These are phyloP conservation scores for Fusarium sp. DNA, from an alignment of 2,329 filamentous ascomycete genomes.

Conservation along the genomic window DNA sequence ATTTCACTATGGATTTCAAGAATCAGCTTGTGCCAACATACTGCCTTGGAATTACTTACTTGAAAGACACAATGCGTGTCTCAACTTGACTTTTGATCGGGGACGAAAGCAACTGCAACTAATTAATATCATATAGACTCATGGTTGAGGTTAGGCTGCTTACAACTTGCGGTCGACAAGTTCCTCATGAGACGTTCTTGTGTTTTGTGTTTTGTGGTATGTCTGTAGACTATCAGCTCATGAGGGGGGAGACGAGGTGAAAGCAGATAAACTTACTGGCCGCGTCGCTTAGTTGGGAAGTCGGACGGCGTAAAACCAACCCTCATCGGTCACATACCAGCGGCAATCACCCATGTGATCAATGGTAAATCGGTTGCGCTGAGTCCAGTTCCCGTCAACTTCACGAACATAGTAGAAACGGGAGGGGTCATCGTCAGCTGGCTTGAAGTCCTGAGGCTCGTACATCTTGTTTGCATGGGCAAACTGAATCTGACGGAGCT, in stretches of 20 bases:
- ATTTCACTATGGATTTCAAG: neutral
- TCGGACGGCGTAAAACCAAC: conserved; percentile 72
- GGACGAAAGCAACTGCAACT: conserved; percentile 9
- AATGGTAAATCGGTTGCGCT: conserved; percentile 70
- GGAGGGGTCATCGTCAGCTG: conserved; percentile 69
- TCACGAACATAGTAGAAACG: conserved; percentile 73
- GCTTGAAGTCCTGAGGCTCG: conserved; percentile 73
- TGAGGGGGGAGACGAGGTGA: neutral
- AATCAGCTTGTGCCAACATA: neutral
- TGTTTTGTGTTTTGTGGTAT: neutral
- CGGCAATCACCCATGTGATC: conserved; percentile 68
- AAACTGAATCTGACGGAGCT: conserved; percentile 61
- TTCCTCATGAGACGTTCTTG: conserved; percentile 3
- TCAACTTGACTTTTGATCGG: neutral
- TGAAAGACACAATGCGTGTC: neutral
- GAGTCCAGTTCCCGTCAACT: conserved; percentile 69
- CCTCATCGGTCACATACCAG: conserved; percentile 70
- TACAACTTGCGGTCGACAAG: conserved; percentile 9
- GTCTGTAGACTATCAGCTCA: conserved; percentile 24
- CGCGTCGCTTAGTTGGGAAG: conserved; percentile 54
- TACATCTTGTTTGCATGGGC: conserved; percentile 64
- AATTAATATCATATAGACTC: neutral
- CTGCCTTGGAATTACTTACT: conserved; percentile 7
- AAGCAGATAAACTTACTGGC: conserved; percentile 21
- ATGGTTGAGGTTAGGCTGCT: neutral